phyloP scores from a whole-genome alignment of 495 filamentous ascomycete species.

The Penicillium simplicissimum region DNA sequence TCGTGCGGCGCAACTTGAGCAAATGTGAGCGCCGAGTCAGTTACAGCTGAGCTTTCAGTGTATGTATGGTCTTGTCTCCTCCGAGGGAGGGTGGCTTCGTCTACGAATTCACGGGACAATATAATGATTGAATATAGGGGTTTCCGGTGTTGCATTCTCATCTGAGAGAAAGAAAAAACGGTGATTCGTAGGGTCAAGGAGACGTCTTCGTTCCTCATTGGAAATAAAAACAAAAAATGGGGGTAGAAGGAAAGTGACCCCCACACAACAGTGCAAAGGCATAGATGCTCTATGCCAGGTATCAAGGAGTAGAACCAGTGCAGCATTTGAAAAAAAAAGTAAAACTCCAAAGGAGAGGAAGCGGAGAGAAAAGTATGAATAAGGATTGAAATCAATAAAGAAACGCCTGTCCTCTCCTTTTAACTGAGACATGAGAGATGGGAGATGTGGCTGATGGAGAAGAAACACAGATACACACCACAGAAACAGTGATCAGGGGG shows the following conservation, averaged over 20 bases:
- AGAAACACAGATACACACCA: background rate
- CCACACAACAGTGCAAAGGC: background rate
- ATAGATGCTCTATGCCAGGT: constrained; percentile 21
- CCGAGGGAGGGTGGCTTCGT: background rate
- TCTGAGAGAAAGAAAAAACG: background rate
- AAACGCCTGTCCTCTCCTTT: constrained; percentile 38
- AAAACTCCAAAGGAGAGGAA: constrained; percentile 18
- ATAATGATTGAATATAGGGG: background rate
- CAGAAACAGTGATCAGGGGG: constrained; percentile 1
- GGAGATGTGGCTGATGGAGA: constrained; percentile 9
- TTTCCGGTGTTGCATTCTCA: background rate
- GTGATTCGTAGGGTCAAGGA: constrained; percentile 3
- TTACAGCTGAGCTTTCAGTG: background rate
- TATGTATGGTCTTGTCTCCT: background rate
- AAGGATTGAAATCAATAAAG: constrained; percentile 10
- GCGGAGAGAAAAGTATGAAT: constrained; percentile 9
- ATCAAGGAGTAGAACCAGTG: constrained; percentile 17
- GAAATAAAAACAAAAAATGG: constrained; percentile 1
- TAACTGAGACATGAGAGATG: constrained; percentile 24
- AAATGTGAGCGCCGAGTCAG: background rate
- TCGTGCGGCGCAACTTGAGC: background rate
- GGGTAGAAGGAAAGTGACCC: constrained; percentile 7
- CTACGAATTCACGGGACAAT: background rate
- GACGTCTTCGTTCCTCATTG: constrained; percentile 12
- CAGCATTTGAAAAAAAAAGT: background rate